These are phyloP conservation scores for Artemisia princeps DNA, from an alignment of 140 eudicot species.

Conservation along the genomic window DNA sequence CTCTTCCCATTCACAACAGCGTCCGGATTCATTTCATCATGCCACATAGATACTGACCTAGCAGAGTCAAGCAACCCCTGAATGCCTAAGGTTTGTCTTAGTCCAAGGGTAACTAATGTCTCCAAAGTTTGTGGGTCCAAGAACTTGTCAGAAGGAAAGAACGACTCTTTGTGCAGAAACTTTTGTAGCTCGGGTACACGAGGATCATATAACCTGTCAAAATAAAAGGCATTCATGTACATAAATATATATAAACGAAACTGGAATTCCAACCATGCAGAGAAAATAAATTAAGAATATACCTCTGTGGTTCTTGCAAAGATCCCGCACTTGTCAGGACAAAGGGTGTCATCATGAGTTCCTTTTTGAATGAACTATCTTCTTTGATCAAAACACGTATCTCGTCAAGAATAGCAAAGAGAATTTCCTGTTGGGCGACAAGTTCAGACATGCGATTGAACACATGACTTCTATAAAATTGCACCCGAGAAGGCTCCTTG, in stretches of 20 bases:
- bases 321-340: slow-evolving; percentile 63
- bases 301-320: slow-evolving; percentile 87
- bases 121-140: slow-evolving; percentile 64
- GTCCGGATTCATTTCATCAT: slow-evolving; percentile 49
- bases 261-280: slow-evolving; percentile 13
- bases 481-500: slow-evolving; percentile 66
- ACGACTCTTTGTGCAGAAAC: slow-evolving; percentile 56
- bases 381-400: slow-evolving; percentile 63
- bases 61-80: slow-evolving; percentile 87
- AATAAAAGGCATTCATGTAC: slow-evolving; percentile 7
- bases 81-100: slow-evolving; percentile 52
- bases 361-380: slow-evolving; percentile 56
- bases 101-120: slow-evolving; percentile 63
- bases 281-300: slow-evolving; percentile 16
- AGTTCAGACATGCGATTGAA: slow-evolving; percentile 69
- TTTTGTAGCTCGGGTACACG: slow-evolving; percentile 65
- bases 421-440: slow-evolving; percentile 42
- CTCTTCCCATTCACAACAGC: slow-evolving; percentile 50
- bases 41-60: slow-evolving; percentile 71
- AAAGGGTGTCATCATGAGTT: slow-evolving; percentile 59
- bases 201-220: slow-evolving; percentile 92
- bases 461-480: slow-evolving; percentile 69
- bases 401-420: slow-evolving; percentile 56
- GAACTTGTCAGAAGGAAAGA: slow-evolving; percentile 75
- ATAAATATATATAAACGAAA: slow-evolving; percentile 8